phyloP scores from a whole-genome alignment of 2,329 filamentous ascomycete species.

The Teratosphaeria nubilosa region DNA sequence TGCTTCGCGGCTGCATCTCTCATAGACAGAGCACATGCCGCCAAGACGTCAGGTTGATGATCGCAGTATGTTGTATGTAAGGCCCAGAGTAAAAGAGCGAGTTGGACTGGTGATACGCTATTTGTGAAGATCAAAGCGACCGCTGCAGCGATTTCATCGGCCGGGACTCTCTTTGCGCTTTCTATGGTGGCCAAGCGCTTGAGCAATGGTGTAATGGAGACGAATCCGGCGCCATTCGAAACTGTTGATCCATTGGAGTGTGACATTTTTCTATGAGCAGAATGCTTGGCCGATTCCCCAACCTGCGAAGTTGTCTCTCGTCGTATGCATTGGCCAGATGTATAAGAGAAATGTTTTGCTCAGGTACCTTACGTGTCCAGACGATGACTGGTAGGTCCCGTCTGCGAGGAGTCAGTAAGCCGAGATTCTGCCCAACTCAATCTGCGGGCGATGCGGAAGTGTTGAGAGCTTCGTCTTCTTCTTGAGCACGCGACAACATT shows the following conservation, averaged over 20 bases:
- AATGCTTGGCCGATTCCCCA: background rate
- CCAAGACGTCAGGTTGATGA: constrained; percentile 72
- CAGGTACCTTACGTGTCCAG: too few species aligned
- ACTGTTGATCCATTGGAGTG: constrained; percentile 1
- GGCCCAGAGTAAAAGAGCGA: constrained; percentile 76
- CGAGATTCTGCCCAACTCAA: background rate
- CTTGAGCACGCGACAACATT: background rate
- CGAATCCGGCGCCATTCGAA: constrained; percentile 7
- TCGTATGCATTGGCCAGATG: background rate
- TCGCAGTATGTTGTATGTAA: constrained; percentile 87
- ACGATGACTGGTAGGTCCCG: background rate
- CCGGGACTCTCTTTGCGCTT: constrained; percentile 42
- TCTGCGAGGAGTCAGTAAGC: background rate
- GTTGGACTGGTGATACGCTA: constrained; percentile 77
- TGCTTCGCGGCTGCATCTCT: constrained; percentile 64
- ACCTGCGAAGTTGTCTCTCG: background rate
- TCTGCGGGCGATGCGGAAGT: background rate
- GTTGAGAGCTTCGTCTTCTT: background rate
- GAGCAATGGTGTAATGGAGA: constrained; percentile 60
- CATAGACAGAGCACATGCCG: constrained; percentile 77
- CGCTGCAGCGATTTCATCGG: constrained; percentile 78
- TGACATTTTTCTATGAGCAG: constrained; percentile 5
- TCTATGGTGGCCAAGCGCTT: constrained; percentile 52
- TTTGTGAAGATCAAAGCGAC: constrained; percentile 88
- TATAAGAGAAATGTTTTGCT: background rate